Evolutionary conservation across 768 basidiomycete genomes (phyloP).

Genomic region (Termitomyces heimii): DNA sequence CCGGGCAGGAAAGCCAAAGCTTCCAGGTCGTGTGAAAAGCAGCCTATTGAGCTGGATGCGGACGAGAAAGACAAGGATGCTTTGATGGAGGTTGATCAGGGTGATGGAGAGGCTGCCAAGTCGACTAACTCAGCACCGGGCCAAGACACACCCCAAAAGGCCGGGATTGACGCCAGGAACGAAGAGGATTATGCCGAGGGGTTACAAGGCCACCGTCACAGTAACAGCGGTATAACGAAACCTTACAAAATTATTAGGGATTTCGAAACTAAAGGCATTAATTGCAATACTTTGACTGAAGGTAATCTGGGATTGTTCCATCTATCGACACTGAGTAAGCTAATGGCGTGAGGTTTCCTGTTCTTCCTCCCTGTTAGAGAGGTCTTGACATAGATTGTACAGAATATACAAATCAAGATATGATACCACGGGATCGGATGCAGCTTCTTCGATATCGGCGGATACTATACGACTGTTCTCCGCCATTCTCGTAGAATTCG

Average conservation of each 20-base stretch:
- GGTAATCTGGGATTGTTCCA: conserved; percentile 46
- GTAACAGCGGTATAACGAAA: conserved; percentile 33
- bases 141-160: not conserved
- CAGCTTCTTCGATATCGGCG: conserved; percentile 36
- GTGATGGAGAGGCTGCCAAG: not conserved
- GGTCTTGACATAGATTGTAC: not conserved
- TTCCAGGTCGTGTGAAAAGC: conserved; percentile 10
- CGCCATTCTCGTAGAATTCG: conserved; percentile 42
- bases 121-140: not conserved
- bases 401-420: conserved; percentile 20
- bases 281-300: conserved; percentile 32
- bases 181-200: not conserved
- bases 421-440: conserved; percentile 9
- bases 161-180: not conserved
- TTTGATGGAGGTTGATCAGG: conserved; percentile 8
- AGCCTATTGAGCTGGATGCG: not conserved
- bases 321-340: conserved; percentile 28
- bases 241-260: conserved; percentile 37
- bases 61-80: not conserved
- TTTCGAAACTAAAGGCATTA: conserved; percentile 40
- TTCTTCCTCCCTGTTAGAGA: not conserved
- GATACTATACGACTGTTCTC: conserved; percentile 42
- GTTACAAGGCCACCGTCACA: not conserved
- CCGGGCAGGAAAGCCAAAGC: conserved; percentile 27
- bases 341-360: conserved; percentile 29